Percentiles rank a stretch among this genome's conserved stretches.
phyloP scores from a whole-genome alignment of 176 grass and related monocot species.

The Musa schizocarpa region DNA sequence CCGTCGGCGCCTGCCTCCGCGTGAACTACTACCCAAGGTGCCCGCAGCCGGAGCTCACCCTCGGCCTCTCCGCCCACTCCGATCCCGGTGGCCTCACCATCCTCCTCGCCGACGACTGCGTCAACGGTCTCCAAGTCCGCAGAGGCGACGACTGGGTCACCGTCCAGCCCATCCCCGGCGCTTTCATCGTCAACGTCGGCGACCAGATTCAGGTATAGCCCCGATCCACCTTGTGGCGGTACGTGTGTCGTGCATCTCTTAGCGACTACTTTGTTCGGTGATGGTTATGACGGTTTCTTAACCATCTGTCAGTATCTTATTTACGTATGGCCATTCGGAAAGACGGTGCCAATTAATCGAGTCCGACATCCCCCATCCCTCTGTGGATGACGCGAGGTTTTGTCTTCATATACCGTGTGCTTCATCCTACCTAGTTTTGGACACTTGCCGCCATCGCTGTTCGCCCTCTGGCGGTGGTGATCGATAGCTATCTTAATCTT shows the following conservation, averaged over 20 bases:
- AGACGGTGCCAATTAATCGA: too few species aligned
- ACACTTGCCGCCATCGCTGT: too few species aligned
- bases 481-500: too few species aligned
- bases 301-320: background rate
- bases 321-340: too few species aligned
- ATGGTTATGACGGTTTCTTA: background rate
- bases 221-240: too few species aligned
- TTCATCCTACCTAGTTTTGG: too few species aligned
- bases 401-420: too few species aligned
- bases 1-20: slow-evolving; percentile 19
- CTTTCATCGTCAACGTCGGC: slow-evolving; percentile 35
- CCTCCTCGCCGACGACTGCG: slow-evolving; percentile 24
- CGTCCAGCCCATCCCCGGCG: slow-evolving; percentile 20
- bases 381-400: too few species aligned
- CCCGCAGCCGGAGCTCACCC: slow-evolving; percentile 37
- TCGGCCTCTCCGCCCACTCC: slow-evolving; percentile 34
- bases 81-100: slow-evolving; percentile 35
- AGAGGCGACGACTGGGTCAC: slow-evolving; percentile 24
- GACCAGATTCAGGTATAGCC: slow-evolving; percentile 39
- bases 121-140: slow-evolving; percentile 28
- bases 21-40: slow-evolving; percentile 39
- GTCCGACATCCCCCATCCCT: too few species aligned
- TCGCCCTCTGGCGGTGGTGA: too few species aligned
- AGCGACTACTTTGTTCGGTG: background rate
- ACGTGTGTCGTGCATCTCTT: background rate